Base-by-base conservation (phyloP, 2,329 filamentous ascomycete genomes). In the Aspergillus quadricinctus region DNA sequence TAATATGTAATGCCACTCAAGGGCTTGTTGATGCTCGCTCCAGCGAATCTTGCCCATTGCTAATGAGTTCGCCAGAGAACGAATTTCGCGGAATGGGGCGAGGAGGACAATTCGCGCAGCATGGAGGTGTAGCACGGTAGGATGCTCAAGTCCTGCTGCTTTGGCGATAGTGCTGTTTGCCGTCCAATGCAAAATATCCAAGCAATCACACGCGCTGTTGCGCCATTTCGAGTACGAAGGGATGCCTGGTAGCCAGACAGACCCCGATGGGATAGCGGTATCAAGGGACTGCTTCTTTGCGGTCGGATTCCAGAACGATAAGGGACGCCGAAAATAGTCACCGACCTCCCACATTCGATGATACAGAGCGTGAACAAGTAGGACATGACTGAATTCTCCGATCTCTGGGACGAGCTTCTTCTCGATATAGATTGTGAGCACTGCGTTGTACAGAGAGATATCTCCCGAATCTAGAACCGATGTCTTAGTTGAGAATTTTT, bases 101-200 rank as follows among this genome's bases (percentile, higher is more conserved):
- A 84, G 74, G 1, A 85, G 67, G 0, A 84, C 69, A 1, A 84
- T 73, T 1, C 83, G 75, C 0, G 83, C 77, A 1, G 81, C 66
- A 60, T 85, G 83, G 3, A 85, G 74, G 60, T 85, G 81, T 6
- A 84, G 66, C 0, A 85, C 74, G 1, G 80, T 82, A 2, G 80
- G 76, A 56, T 83, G 81, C 56, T 85, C 82, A 5, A 79, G 70
- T 0, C 82, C 83, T 1, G 75, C 72, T 1, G 76, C 69, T 50
- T 76, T 75, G 4, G 79, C 78, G 29, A 82, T 77, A 0, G 75
- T 76, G 45, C 75, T 78, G 59, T 83, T 83, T 2, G 82, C 82
- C 19, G 77, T 75, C 82, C 83, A 85, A 61, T 85, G 81, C 2
- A 85, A 71, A 1, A 84, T 76, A 55, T 85, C 83, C 2, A 85